phyloP scores from a whole-genome alignment of 148 eudicot genomes.

The Rhododendron ovatum region DNA sequence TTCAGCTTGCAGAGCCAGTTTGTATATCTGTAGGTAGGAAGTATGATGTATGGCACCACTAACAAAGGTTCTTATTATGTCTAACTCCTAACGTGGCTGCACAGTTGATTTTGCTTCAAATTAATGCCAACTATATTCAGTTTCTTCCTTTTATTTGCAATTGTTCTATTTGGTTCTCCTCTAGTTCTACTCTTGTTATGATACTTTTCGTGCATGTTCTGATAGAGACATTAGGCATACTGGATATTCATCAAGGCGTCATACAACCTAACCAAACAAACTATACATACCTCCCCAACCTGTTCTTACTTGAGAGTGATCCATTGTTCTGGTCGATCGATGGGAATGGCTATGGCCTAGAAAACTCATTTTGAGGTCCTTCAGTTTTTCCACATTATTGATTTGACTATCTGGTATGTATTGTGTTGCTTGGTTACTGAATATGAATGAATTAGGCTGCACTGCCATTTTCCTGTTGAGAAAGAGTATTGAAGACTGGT shows the following conservation, averaged over 20 bases:
- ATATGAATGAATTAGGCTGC: neutral
- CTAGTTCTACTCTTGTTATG: neutral
- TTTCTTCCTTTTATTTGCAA: neutral
- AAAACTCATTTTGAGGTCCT: neutral
- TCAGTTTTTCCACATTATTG: neutral
- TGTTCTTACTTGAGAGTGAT: neutral
- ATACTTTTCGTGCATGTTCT: neutral
- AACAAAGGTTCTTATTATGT: neutral
- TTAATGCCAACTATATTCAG: neutral
- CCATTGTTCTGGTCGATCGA: neutral
- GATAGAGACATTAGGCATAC: neutral
- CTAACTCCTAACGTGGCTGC: neutral
- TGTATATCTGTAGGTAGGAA: neutral
- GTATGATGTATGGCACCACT: neutral
- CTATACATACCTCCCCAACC: neutral
- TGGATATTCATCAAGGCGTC: neutral
- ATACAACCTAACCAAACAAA: neutral
- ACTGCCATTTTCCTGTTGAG: neutral
- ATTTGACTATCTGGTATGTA: neutral
- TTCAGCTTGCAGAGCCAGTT: neutral
- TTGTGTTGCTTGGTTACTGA: neutral
- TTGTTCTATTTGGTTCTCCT: neutral
- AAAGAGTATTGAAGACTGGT: neutral
- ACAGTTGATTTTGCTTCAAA: neutral
- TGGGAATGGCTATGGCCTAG: neutral